Base-by-base conservation (phyloP, 352 stramenopile genomes). In the Phytophthora fragariaefolia region DNA sequence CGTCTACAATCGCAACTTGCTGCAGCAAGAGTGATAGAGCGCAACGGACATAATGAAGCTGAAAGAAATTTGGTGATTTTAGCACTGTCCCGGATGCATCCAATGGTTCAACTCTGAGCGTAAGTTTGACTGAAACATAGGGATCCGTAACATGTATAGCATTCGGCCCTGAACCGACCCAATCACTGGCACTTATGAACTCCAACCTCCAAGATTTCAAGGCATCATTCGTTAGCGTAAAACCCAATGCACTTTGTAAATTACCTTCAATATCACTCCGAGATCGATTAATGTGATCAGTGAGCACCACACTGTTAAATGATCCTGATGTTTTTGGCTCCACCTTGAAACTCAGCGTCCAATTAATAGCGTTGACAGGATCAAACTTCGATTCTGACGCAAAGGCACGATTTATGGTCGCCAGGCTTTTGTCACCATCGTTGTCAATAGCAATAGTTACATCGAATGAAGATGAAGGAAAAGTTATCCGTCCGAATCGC, bases 21-120 rank as follows among this genome's bases (percentile, higher is more conserved):
- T 73, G 66, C 6, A 73, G 53, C 23, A 73, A 45, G 18, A 73
- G 15, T 32, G 56, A 46, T 7, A 73, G 12, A 20, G 58, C 58
- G 27, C 50, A 69, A 3, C 66, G 59, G 26, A 69, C 23, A 3
- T 62, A 23, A 20, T 73, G 52, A 8, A 73, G 46, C n/a, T 73
- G 66, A 23, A 69, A 69, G 26, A 73, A 65, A 42, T 69, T 61
- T 3, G 59, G 36, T 0, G 52, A 50, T 23, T 60, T 36, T 26
- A 66, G 49, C 18, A 73, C 47, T 13, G 30, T 45, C 17, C 42
- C 34, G 30, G 60, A 57, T 27, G 30, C 61, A 18, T 36, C 27
- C 5, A 61, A 18, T 15, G 38, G 17, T 12, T 55, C 40, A 22
- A 58, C 53, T 69, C 27, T 47, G 45, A 69, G 26, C 12, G 59